Conservation (phyloP, 495 filamentous ascomycete genomes). For the Aspergillus olivimuriae region DNA sequence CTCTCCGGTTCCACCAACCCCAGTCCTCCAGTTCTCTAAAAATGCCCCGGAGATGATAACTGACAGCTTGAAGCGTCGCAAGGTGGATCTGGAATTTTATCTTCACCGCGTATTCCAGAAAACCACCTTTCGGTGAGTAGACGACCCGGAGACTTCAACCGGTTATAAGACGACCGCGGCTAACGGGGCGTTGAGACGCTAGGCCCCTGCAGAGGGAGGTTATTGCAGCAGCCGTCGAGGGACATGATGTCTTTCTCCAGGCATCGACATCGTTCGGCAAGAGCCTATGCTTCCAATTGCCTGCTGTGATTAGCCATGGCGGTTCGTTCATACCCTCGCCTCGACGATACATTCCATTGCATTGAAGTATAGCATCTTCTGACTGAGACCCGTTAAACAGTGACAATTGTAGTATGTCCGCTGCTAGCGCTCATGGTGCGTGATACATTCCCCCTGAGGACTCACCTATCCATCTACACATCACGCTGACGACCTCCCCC, state of each 20-base stretch:
- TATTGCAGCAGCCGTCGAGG: constrained; percentile 70
- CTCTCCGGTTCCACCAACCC: neutral
- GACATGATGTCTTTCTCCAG: constrained; percentile 89
- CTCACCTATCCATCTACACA: neutral
- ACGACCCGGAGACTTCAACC: too few relatives aligned
- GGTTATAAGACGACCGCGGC: constrained; percentile 1
- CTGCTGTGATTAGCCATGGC: constrained; percentile 79
- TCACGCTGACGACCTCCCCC: constrained; percentile 1
- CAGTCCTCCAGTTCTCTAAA: constrained; percentile 1
- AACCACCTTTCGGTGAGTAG: constrained; percentile 56
- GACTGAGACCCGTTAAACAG: constrained; percentile 26
- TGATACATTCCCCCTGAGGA: too few relatives aligned
- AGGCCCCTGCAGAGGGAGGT: constrained; percentile 86
- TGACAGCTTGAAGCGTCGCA: constrained; percentile 14
- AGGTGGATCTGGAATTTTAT: constrained; percentile 75
- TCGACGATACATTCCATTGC: too few relatives aligned
- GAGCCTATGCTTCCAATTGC: constrained; percentile 89
- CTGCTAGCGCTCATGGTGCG: constrained; percentile 84
- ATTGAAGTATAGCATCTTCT: too few relatives aligned
- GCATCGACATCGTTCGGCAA: constrained; percentile 97
- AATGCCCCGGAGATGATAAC: constrained; percentile 22
- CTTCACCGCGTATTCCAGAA: constrained; percentile 79
- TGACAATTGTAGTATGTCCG: constrained; percentile 88
- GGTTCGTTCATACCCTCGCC: constrained; percentile 46
- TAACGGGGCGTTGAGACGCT: constrained; percentile 17